phyloP scores from a whole-genome alignment of 2,329 filamentous ascomycete genomes.

The Epichloe bromicola region DNA sequence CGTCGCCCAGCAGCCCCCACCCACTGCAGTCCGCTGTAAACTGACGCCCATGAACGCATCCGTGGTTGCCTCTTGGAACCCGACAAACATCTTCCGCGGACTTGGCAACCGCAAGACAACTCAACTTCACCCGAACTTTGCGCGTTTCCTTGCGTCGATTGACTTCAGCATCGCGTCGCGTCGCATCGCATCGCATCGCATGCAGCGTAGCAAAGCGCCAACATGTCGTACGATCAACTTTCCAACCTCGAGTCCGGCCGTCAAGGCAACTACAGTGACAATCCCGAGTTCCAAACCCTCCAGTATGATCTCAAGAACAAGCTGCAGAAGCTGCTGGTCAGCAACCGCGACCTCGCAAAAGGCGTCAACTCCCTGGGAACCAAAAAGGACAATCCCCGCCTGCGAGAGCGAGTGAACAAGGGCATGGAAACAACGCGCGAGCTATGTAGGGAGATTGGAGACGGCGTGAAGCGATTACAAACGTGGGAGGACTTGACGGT shows the following conservation, averaged over 20 bases:
- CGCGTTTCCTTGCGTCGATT: background rate
- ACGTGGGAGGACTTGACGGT: constrained; percentile 75
- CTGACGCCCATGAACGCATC: background rate
- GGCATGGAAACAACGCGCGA: constrained; percentile 75
- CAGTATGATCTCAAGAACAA: constrained; percentile 76
- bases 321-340: constrained; percentile 78
- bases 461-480: constrained; percentile 86
- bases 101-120: background rate
- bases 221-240: constrained; percentile 86
- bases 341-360: constrained; percentile 71
- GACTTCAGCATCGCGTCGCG: background rate
- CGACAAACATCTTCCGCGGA: background rate
- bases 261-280: constrained; percentile 72
- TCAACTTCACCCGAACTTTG: background rate
- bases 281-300: constrained; percentile 79
- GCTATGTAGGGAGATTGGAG: constrained; percentile 82
- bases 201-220: background rate
- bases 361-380: constrained; percentile 87
- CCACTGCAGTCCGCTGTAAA: background rate
- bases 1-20: background rate
- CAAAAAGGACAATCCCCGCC: constrained; percentile 80
- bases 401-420: constrained; percentile 81
- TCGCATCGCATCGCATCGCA: background rate
- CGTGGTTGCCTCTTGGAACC: background rate
- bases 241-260: constrained; percentile 70